Conservation (phyloP, 108 stramenopile genomes). For the Chaetoceros muelleri region DNA sequence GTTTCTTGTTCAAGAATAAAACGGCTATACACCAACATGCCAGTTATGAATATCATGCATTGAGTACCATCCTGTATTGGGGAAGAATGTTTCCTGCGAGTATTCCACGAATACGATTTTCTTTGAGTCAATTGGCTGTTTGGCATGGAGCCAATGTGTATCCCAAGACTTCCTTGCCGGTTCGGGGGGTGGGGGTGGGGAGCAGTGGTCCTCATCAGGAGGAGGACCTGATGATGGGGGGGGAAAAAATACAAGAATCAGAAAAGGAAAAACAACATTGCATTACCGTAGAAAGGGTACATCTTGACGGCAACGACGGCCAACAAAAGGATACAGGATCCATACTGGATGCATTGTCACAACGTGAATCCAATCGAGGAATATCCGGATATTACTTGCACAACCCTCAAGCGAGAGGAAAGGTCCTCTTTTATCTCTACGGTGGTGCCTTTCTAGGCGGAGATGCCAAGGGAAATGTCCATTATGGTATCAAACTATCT, state of each 20-base stretch:
- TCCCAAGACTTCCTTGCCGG: not conserved
- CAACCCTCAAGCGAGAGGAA: conserved; percentile 17
- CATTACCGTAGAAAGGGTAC: not conserved
- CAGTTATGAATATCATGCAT: conserved; percentile 61
- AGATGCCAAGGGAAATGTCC: conserved; percentile 45
- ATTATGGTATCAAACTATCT: not conserved
- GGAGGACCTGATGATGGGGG: not conserved
- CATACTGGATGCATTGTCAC: not conserved
- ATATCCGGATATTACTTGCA: not conserved
- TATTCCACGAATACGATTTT: conserved; percentile 50
- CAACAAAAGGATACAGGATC: not conserved
- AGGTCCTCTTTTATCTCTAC: conserved; percentile 66
- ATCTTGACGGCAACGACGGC: not conserved
- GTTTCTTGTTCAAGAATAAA: conserved; percentile 28
- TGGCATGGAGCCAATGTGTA: conserved; percentile 19
- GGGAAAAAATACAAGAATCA: too few relatives aligned
- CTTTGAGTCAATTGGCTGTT: conserved; percentile 55
- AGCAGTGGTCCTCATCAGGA: too few relatives aligned
- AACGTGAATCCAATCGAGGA: not conserved
- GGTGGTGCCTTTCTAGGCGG: conserved; percentile 73
- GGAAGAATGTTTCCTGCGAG: conserved; percentile 51
- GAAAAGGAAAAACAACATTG: too few relatives aligned
- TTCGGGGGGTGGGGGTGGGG: too few relatives aligned
- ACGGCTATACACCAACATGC: conserved; percentile 48
- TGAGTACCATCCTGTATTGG: conserved; percentile 62